phyloP scores from a whole-genome alignment of 2,329 filamentous ascomycete genomes.

The Nannizzia gypsea region DNA sequence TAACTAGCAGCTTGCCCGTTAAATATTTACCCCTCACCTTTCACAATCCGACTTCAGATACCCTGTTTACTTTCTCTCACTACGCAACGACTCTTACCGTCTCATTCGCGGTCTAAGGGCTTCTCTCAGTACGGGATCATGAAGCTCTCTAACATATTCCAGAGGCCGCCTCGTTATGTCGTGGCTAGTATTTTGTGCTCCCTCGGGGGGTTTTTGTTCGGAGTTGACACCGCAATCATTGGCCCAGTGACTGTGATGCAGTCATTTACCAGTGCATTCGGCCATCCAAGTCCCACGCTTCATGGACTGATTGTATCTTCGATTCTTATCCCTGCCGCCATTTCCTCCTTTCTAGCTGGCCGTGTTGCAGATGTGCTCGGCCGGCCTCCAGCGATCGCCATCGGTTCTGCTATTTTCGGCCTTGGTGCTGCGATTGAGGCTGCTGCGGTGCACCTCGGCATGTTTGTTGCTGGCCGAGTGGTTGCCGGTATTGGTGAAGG shows the following conservation, averaged over 20 bases:
- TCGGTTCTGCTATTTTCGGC: conserved; percentile 43
- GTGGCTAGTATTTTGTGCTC: background rate
- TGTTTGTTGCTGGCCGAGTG: conserved; percentile 45
- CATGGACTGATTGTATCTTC: conserved; percentile 45
- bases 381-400: conserved; percentile 37
- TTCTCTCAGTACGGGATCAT: background rate
- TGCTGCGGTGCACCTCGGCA: conserved; percentile 35
- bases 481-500: conserved; percentile 50
- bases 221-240: conserved; percentile 40
- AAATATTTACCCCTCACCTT: too few species aligned
- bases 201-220: background rate
- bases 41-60: too few species aligned
- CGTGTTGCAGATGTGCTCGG: conserved; percentile 43
- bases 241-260: conserved; percentile 46
- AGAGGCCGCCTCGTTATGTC: background rate
- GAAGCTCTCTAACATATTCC: background rate
- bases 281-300: conserved; percentile 37
- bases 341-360: conserved; percentile 44
- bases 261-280: conserved; percentile 37
- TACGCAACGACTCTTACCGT: background rate
- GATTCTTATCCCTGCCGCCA: conserved; percentile 42
- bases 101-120: background rate
- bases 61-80: too few species aligned
- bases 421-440: conserved; percentile 44
- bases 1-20: too few species aligned